phyloP scores from a whole-genome alignment of 768 basidiomycete species.

The Cubamyces lactineus region DNA sequence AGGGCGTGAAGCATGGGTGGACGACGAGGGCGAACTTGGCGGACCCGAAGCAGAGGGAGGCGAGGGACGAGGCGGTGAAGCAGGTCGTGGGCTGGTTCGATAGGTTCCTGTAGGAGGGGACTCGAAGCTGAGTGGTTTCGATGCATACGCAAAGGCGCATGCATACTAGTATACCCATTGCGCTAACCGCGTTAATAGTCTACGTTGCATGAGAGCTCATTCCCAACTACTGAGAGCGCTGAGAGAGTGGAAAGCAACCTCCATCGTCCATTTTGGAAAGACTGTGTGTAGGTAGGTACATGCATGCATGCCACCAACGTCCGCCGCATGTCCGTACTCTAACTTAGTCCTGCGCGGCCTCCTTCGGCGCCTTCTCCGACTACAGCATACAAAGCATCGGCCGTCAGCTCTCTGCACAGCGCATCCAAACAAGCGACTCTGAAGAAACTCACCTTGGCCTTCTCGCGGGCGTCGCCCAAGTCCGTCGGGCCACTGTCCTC shows the following conservation, averaged over 20 bases:
- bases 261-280: slow-evolving; percentile 2
- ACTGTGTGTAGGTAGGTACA: neutral
- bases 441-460: slow-evolving; percentile 14
- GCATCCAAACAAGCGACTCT: neutral
- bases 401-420: too few relatives aligned
- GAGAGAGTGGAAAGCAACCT: neutral
- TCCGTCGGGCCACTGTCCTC: slow-evolving; percentile 24
- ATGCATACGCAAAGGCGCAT: too few relatives aligned
- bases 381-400: neutral
- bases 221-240: neutral
- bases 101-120: slow-evolving; percentile 11
- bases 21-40: slow-evolving; percentile 20
- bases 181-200: too few relatives aligned
- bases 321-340: slow-evolving; percentile 1
- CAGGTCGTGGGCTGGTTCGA: slow-evolving; percentile 25
- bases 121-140: too few relatives aligned
- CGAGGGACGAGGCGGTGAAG: slow-evolving; percentile 25
- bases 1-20: slow-evolving; percentile 28
- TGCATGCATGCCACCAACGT: slow-evolving; percentile 13
- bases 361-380: slow-evolving; percentile 26
- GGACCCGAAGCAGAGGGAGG: slow-evolving; percentile 24
- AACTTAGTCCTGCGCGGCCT: slow-evolving; percentile 19
- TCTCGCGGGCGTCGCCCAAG: slow-evolving; percentile 25
- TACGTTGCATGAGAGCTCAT: neutral
- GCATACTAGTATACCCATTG: too few relatives aligned